These are phyloP conservation scores for Penicillium sp. DNA, from an alignment of 2,329 filamentous ascomycete genomes.

Conservation along the genomic window DNA sequence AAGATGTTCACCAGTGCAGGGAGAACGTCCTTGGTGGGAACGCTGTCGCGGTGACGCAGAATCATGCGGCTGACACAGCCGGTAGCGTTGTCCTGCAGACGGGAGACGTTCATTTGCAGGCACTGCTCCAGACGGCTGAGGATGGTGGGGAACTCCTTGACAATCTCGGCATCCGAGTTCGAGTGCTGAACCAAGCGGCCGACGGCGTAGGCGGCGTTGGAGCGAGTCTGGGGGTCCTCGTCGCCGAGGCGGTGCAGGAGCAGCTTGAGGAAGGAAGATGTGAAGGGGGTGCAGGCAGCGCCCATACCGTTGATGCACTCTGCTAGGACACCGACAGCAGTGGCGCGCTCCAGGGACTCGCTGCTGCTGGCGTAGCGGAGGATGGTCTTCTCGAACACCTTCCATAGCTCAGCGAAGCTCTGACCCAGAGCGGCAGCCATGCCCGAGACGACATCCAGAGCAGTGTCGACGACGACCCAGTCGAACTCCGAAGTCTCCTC, in stretches of 20 bases:
- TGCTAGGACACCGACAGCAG: conserved; percentile 85
- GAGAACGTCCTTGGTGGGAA: conserved; percentile 77
- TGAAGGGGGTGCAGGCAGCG: conserved; percentile 75
- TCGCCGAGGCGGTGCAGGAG: conserved; percentile 84
- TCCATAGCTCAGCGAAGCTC: conserved; percentile 85
- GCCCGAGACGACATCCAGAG: conserved; percentile 83
- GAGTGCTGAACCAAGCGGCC: conserved; percentile 83
- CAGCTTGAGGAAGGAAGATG: conserved; percentile 70
- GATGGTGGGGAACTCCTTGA: conserved; percentile 72
- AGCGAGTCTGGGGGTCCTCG: conserved; percentile 87
- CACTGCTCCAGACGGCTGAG: conserved; percentile 83
- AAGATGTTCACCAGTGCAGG: conserved; percentile 75
- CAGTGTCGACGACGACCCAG: conserved; percentile 94
- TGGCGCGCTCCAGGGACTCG: conserved; percentile 82
- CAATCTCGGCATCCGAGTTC: conserved; percentile 67
- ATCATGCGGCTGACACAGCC: conserved; percentile 93
- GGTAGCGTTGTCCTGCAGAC: conserved; percentile 87
- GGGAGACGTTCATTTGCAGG: conserved; percentile 71
- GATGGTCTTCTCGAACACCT: conserved; percentile 90
- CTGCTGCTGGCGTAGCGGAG: conserved; percentile 83
- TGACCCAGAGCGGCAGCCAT: conserved; percentile 77
- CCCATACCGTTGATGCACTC: conserved; percentile 87
- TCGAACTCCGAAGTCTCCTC: conserved; percentile 90
- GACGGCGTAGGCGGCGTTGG: conserved; percentile 88
- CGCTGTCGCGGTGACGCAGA: conserved; percentile 75